These are phyloP conservation scores for Diaporthe australafricana DNA, from an alignment of 2,329 filamentous ascomycete genomes.

Conservation along the genomic window DNA sequence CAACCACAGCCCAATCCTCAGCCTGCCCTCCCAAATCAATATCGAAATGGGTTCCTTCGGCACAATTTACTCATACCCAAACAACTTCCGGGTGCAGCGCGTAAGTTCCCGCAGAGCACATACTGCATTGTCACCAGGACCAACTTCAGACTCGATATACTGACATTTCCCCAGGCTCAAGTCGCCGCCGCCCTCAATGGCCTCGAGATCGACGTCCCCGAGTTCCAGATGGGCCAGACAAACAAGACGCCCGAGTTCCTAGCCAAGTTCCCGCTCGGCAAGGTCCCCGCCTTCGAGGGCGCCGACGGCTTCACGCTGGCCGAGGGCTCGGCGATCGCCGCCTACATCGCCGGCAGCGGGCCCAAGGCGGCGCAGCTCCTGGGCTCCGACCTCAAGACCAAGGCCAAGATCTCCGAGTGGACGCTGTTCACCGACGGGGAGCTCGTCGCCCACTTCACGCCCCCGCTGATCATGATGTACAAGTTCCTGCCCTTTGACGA, in stretches of 20 bases:
- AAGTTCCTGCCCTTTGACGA: conserved; percentile 46
- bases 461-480: conserved; percentile 43
- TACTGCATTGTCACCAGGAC: background rate
- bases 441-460: conserved; percentile 42
- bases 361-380: conserved; percentile 57
- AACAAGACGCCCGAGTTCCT: conserved; percentile 59
- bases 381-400: conserved; percentile 53
- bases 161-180: conserved; percentile 44
- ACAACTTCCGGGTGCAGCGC: conserved; percentile 51
- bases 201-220: conserved; percentile 49
- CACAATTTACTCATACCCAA: conserved; percentile 52
- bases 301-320: conserved; percentile 58
- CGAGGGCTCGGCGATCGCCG: conserved; percentile 60
- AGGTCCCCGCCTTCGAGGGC: conserved; percentile 61
- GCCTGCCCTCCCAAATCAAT: background rate
- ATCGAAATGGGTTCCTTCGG: conserved; percentile 53
- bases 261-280: conserved; percentile 63
- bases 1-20: background rate
- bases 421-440: conserved; percentile 54
- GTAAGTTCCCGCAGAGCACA: conserved; percentile 43
- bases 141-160: conserved; percentile 24
- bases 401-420: conserved; percentile 59
- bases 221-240: conserved; percentile 54
- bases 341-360: conserved; percentile 58
- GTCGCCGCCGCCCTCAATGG: conserved; percentile 53